phyloP scores from a whole-genome alignment of 441 rosid species.

The Syzygium syzygioides region DNA sequence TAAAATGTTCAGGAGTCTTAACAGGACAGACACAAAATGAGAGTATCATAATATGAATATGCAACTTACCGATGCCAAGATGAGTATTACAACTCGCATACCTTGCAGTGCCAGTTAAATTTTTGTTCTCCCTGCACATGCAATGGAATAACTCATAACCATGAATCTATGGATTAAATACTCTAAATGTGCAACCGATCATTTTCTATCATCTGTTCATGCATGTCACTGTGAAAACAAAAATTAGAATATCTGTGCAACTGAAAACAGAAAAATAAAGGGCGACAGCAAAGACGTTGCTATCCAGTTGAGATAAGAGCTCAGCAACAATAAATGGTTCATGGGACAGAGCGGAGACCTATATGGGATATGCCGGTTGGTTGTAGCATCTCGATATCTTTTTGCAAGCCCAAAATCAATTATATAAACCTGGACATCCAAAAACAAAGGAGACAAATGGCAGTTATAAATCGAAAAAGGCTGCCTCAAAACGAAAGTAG shows the following conservation, averaged over 20 bases:
- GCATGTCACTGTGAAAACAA: background rate
- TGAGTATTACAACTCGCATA: background rate
- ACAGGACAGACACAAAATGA: background rate
- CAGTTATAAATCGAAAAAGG: background rate
- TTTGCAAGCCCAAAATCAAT: background rate
- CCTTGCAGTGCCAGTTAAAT: background rate
- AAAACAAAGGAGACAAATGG: background rate
- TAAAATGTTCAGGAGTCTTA: background rate
- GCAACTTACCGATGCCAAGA: background rate
- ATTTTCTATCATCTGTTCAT: background rate
- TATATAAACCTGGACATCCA: background rate
- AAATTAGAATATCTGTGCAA: background rate
- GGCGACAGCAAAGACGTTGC: background rate
- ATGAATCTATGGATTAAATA: background rate
- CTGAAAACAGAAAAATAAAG: background rate
- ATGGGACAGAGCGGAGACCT: background rate
- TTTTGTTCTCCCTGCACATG: background rate
- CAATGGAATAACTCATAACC: background rate
- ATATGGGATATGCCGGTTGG: background rate
- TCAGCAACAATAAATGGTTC: background rate
- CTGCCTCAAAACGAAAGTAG: background rate
- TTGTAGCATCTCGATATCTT: background rate
- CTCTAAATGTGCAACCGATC: background rate
- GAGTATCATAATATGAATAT: background rate
- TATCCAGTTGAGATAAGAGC: background rate